Evolutionary conservation across 768 basidiomycete species (phyloP).

Genomic region (Gyrodon lividus): DNA sequence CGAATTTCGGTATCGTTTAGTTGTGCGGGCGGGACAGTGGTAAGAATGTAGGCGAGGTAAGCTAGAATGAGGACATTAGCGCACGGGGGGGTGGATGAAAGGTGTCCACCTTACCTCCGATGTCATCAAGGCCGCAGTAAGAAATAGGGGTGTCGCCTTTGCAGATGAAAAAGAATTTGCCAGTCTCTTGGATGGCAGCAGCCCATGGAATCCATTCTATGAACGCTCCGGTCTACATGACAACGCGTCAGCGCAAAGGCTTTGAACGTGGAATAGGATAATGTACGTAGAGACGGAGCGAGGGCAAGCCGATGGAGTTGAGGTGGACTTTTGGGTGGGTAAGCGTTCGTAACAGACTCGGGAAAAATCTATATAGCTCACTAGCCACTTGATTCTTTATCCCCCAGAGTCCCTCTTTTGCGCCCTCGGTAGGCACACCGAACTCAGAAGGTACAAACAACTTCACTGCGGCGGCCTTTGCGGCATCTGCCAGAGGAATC

Average conservation of each 20-base stretch:
- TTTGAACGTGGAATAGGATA: no score
- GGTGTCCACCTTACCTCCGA: constrained; percentile 27
- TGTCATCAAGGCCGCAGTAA: constrained; percentile 20
- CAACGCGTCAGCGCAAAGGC: no score
- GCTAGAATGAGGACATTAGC: constrained; percentile 12
- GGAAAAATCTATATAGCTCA: background rate
- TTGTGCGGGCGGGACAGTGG: constrained; percentile 13
- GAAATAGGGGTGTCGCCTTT: constrained; percentile 22
- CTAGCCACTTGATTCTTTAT: constrained; percentile 15
- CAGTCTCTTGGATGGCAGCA: constrained; percentile 6
- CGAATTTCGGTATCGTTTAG: constrained; percentile 17
- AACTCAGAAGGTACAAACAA: constrained; percentile 30
- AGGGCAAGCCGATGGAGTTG: constrained; percentile 20
- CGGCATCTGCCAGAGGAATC: constrained; percentile 21
- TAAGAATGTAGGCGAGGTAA: constrained; percentile 26
- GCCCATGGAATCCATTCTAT: constrained; percentile 12
- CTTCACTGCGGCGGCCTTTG: constrained; percentile 27
- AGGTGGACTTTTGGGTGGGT: constrained; percentile 16
- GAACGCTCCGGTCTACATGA: no score
- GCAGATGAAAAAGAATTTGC: constrained; percentile 22
- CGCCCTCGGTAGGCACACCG: constrained; percentile 23
- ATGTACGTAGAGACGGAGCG: constrained; percentile 22
- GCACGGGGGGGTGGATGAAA: no score
- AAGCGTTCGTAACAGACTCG: no score
- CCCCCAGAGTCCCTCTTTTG: constrained; percentile 9